A percentile compares a stretch with the other conserved stretches of the same genome.
These are phyloP conservation scores for Bonnemaisonia californica DNA, from an alignment of 31 red algal genomes.

Conservation along the genomic window DNA sequence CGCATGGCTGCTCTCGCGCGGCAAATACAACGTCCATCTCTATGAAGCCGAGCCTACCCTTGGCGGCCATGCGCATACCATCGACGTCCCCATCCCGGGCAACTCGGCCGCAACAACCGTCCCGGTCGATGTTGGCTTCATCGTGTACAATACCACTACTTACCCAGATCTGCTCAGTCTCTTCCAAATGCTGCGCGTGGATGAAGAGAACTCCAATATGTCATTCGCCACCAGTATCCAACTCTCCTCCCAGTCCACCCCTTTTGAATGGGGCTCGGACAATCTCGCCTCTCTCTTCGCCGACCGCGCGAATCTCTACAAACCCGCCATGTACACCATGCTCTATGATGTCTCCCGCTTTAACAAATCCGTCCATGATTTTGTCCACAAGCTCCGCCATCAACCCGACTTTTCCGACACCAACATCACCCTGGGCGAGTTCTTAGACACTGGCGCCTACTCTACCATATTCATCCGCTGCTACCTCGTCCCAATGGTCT, in stretches of 20 bases:
- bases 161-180: conserved; percentile 90
- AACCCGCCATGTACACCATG: conserved; percentile 78
- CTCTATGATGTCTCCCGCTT: conserved; percentile 86
- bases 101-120: conserved; percentile 30
- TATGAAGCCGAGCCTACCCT: conserved; percentile 69
- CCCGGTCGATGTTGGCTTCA: conserved; percentile 93
- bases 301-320: conserved; percentile 49
- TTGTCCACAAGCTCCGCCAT: conserved; percentile 35
- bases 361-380: conserved; percentile 68
- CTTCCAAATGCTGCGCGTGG: conserved; percentile 75
- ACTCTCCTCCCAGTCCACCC: neutral
- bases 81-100: conserved; percentile 62
- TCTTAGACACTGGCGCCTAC: conserved; percentile 59
- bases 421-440: conserved; percentile 59
- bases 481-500: conserved; percentile 94
- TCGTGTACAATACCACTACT: conserved; percentile 92
- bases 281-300: conserved; percentile 77
- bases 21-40: conserved; percentile 64
- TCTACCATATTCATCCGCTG: conserved; percentile 71
- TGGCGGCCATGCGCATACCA: conserved; percentile 91
- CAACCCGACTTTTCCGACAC: conserved; percentile 34
- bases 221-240: conserved; percentile 87
- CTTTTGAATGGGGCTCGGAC: conserved; percentile 86
- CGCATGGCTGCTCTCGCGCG: conserved; percentile 80
- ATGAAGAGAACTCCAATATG: conserved; percentile 86